These are phyloP conservation scores for Mycena amicta DNA, from an alignment of 768 basidiomycete genomes.

Conservation along the genomic window DNA sequence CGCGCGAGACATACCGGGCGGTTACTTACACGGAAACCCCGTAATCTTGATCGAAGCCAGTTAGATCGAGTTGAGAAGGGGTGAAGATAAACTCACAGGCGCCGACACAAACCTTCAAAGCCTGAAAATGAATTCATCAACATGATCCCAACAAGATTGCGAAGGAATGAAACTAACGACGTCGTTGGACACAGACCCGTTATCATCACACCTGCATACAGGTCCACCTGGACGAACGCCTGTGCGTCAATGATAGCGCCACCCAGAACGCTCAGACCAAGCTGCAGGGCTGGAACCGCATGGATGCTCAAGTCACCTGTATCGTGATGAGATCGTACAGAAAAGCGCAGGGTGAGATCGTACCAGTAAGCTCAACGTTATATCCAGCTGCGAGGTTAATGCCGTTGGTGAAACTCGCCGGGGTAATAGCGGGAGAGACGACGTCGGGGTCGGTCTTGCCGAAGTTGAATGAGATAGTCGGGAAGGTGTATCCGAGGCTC, in stretches of 20 bases:
- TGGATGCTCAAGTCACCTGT: constrained; percentile 26
- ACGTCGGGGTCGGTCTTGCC: constrained; percentile 8
- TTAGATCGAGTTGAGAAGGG: background rate
- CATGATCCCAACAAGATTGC: no score
- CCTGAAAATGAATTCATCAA: no score
- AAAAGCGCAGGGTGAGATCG: constrained; percentile 15
- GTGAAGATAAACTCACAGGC: constrained; percentile 1
- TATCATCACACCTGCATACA: constrained; percentile 23
- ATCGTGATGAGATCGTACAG: constrained; percentile 11
- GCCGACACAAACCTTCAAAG: constrained; percentile 1
- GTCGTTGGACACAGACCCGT: constrained; percentile 22
- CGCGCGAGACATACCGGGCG: no score
- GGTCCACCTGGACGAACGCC: constrained; percentile 21
- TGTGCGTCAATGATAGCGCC: constrained; percentile 30
- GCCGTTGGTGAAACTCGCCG: background rate
- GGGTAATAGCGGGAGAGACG: background rate
- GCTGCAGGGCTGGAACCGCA: constrained; percentile 26
- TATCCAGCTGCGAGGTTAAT: background rate
- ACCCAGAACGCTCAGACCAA: constrained; percentile 28
- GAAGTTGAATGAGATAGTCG: constrained; percentile 4
- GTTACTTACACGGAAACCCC: constrained; percentile 6
- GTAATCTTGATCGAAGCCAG: background rate
- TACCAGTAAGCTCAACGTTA: constrained; percentile 28
- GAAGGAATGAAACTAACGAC: background rate
- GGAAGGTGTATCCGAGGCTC: constrained; percentile 7